Conservation (phyloP, 2,329 filamentous ascomycete species). For the Ceratocystis alfenasii region DNA sequence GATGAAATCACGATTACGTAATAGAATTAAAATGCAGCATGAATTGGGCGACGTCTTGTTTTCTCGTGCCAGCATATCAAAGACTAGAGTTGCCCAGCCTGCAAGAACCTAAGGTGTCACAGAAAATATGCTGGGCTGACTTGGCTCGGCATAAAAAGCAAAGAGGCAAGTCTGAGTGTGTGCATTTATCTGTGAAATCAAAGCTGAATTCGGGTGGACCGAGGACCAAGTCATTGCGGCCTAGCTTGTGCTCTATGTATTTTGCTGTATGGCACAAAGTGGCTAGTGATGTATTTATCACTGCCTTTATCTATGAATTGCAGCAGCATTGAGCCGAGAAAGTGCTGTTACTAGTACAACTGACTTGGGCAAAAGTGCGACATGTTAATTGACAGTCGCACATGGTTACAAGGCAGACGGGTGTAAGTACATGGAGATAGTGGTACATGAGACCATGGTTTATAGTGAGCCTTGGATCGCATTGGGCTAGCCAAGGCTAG, state of each 20-base stretch:
- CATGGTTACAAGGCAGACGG: neutral
- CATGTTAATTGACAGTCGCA: constrained; percentile 2
- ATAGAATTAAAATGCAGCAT: neutral
- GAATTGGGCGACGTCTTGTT: neutral
- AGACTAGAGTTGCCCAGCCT: neutral
- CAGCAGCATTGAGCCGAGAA: neutral
- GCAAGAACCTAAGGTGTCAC: neutral
- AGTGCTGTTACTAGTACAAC: constrained; percentile 3
- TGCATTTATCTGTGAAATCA: neutral
- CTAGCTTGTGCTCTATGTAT: neutral
- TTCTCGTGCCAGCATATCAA: neutral
- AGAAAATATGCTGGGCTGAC: neutral
- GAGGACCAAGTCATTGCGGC: neutral
- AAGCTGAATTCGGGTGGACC: constrained; percentile 3
- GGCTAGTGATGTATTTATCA: neutral
- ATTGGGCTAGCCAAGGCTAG: neutral
- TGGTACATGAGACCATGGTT: neutral
- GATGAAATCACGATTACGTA: neutral
- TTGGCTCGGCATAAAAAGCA: no score
- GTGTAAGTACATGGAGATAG: neutral
- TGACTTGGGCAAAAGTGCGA: neutral
- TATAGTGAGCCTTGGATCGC: neutral
- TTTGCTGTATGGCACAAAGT: neutral
- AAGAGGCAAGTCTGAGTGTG: neutral
- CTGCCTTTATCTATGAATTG: neutral